Percentiles rank a stretch among this genome's conserved stretches.
phyloP scores from a whole-genome alignment of 352 stramenopile genomes.

The Globisporangium rhizosaccharum region DNA sequence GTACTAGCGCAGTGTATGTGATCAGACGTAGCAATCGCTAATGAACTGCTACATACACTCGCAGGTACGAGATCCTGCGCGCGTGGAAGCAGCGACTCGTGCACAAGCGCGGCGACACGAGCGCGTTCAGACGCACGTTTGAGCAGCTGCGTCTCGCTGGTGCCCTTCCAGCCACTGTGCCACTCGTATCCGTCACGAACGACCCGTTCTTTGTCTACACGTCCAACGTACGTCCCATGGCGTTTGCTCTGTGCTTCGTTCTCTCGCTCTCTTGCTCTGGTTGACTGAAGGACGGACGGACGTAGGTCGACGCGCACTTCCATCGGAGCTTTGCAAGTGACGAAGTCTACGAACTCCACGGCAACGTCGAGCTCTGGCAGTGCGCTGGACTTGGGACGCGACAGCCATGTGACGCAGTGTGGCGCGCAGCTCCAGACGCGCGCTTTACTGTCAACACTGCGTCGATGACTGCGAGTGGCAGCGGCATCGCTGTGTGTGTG shows the following conservation, averaged over 20 bases:
- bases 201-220: conserved; percentile 90
- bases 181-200: conserved; percentile 26
- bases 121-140: conserved; percentile 35
- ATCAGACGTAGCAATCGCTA: neutral
- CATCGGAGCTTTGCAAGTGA: conserved; percentile 60
- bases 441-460: conserved; percentile 56
- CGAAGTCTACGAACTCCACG: conserved; percentile 88
- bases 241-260: neutral
- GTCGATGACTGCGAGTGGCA: conserved; percentile 60
- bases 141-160: conserved; percentile 25
- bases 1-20: neutral
- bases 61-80: conserved; percentile 52
- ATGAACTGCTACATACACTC: neutral
- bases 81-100: conserved; percentile 41
- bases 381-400: conserved; percentile 44
- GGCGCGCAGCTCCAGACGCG: conserved; percentile 42
- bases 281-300: neutral
- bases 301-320: conserved; percentile 84
- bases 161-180: conserved; percentile 25
- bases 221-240: conserved; percentile 66
- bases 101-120: conserved; percentile 10
- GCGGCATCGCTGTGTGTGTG: conserved; percentile 30
- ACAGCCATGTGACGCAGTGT: conserved; percentile 42
- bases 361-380: conserved; percentile 77
- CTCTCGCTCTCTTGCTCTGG: neutral